These are phyloP conservation scores for Aureobasidium sp. DNA, from an alignment of 2,329 filamentous ascomycete genomes.

Conservation along the genomic window DNA sequence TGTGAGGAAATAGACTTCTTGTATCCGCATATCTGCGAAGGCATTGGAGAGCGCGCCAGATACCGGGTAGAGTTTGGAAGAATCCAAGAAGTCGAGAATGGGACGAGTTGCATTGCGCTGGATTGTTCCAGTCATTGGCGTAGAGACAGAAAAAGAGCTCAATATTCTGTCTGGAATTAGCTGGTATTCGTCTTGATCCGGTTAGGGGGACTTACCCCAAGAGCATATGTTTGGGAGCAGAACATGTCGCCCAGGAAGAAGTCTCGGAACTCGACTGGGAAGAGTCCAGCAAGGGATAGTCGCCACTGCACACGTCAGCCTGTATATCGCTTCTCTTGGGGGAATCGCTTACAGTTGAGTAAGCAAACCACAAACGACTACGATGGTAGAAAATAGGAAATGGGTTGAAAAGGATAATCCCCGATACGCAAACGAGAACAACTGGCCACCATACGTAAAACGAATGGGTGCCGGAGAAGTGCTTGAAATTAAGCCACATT, in stretches of 20 bases:
- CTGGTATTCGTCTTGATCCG: background rate
- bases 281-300: constrained; percentile 74
- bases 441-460: constrained; percentile 86
- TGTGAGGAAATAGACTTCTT: constrained; percentile 78
- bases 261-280: constrained; percentile 92
- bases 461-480: constrained; percentile 50
- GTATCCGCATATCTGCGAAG: constrained; percentile 85
- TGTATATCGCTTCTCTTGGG: background rate
- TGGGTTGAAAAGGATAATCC: constrained; percentile 63
- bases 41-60: constrained; percentile 89
- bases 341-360: constrained; percentile 64
- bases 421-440: constrained; percentile 63
- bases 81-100: constrained; percentile 82
- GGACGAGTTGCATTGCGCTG: constrained; percentile 73
- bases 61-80: constrained; percentile 71
- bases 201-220: constrained; percentile 41
- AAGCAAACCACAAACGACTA: constrained; percentile 77
- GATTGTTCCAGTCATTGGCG: constrained; percentile 66
- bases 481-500: constrained; percentile 83
- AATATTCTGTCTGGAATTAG: constrained; percentile 56
- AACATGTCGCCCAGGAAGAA: constrained; percentile 98
- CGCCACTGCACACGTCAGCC: constrained; percentile 52
- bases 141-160: constrained; percentile 95
- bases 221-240: constrained; percentile 86
- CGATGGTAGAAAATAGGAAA: constrained; percentile 65